phyloP scores from a whole-genome alignment of 2,329 filamentous ascomycete genomes.

The Botrytis deweyae region DNA sequence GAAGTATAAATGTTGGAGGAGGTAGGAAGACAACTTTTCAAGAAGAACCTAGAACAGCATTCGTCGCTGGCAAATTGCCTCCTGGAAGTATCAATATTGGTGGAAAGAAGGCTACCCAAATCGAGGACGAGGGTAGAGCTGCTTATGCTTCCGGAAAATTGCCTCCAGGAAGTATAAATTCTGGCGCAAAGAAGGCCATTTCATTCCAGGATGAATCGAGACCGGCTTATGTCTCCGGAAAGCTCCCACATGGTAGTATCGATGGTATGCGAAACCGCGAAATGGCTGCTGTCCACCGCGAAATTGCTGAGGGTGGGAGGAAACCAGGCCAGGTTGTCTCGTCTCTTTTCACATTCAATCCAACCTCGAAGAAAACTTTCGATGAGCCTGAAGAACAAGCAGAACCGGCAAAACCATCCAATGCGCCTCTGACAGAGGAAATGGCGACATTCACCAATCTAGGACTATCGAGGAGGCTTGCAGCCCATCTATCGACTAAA shows the following conservation, averaged over 20 bases:
- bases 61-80: slow-evolving; percentile 41
- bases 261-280: slow-evolving; percentile 35
- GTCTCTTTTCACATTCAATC: slow-evolving; percentile 89
- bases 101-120: slow-evolving; percentile 27
- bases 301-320: slow-evolving; percentile 39
- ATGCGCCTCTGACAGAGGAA: slow-evolving; percentile 83
- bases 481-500: slow-evolving; percentile 79
- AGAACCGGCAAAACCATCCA: slow-evolving; percentile 72
- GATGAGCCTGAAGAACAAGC: slow-evolving; percentile 48
- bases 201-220: slow-evolving; percentile 30
- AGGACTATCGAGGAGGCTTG: slow-evolving; percentile 76
- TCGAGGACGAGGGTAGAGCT: slow-evolving; percentile 26
- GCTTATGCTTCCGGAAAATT: slow-evolving; percentile 40
- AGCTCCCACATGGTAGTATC: slow-evolving; percentile 34
- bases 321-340: slow-evolving; percentile 71
- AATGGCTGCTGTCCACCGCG: slow-evolving; percentile 23
- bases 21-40: slow-evolving; percentile 23
- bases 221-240: slow-evolving; percentile 36
- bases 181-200: slow-evolving; percentile 30
- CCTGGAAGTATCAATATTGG: slow-evolving; percentile 38
- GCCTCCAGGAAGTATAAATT: slow-evolving; percentile 40
- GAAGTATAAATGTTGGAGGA: slow-evolving; percentile 35
- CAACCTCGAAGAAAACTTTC: slow-evolving; percentile 63
- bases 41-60: slow-evolving; percentile 24
- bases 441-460: slow-evolving; percentile 83